Evolutionary conservation across 768 basidiomycete genomes (phyloP), one percentile per base, ranked within the genome.

Genomic region (Hydnomerulius pinastri): DNA sequence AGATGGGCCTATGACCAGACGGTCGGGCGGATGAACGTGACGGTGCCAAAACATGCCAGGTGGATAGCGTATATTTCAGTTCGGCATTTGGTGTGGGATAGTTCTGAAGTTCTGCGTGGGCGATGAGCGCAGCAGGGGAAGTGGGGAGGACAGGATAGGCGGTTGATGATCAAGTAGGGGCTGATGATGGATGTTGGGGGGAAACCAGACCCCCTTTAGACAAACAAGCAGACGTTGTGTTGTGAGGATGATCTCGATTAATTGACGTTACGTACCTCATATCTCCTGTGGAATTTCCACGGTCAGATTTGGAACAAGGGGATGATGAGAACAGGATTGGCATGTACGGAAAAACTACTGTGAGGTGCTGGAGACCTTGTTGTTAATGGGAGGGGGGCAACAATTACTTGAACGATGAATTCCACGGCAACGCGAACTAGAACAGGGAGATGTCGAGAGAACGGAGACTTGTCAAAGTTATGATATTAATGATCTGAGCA

Each of bases 281-380:
- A 43, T 5, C n/a, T n/a, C n/a, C n/a, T 21, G 30, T 17, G 42
- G 43, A 24, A 25, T 23, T 24, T 38, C 50, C 46, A 46, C 23
- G 39, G 33, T 48, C 50, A 37, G 47, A 50, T 53, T 53, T 53
- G 51, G 51, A 49, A 53, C 51, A 53, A 53, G 47, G 50, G 39
- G 39, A 28, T 21, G 51, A 18, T 41, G n/a, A 30, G 46, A 49
- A 48, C 46, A 18, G 38, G 46, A 8, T 23, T 36, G 28, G 28
- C n/a, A 15, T 25, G 9, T 24, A 13, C 46, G 28, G 25, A 4
- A 32, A 40, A 37, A 18, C 17, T n/a, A 23, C 15, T 50, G 33
- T 2, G n/a, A 15, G 6, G 3, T 6, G 15, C 3, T 6, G 15
- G 6, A 47, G 17, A 18, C 23, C 9, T 9, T 24, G 10, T 5